Evolutionary conservation across 2,329 filamentous ascomycete species (phyloP).

Genomic region (Verticillium dahliae): DNA sequence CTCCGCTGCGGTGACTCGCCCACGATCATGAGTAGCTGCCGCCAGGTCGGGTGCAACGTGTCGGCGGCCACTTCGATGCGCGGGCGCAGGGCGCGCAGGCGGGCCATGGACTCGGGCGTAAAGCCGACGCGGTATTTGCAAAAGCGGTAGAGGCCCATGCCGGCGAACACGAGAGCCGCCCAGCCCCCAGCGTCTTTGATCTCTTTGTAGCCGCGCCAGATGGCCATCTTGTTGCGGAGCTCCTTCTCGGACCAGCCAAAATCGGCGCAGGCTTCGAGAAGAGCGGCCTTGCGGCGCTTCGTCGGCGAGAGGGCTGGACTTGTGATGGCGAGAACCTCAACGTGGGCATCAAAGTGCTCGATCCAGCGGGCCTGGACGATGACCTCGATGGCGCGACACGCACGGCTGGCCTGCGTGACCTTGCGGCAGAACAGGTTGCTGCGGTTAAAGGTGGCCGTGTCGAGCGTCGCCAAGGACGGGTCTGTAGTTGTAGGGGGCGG

Average conservation of each 20-base stretch:
- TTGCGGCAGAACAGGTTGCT: constrained; percentile 24
- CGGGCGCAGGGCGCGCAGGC: constrained; percentile 33
- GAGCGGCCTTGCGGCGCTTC: constrained; percentile 42
- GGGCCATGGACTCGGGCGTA: constrained; percentile 39
- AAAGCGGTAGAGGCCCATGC: constrained; percentile 52
- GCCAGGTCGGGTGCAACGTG: constrained; percentile 46
- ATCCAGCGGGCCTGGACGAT: constrained; percentile 52
- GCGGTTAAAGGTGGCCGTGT: constrained; percentile 17
- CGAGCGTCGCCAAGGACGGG: neutral
- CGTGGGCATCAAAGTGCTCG: constrained; percentile 45
- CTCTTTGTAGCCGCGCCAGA: constrained; percentile 54
- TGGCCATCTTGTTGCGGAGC: constrained; percentile 38
- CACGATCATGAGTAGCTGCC: constrained; percentile 39
- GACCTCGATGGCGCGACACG: constrained; percentile 50
- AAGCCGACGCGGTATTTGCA: constrained; percentile 54
- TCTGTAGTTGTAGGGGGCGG: neutral
- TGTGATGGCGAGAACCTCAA: constrained; percentile 30
- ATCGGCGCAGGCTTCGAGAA: constrained; percentile 45
- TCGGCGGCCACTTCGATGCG: constrained; percentile 47
- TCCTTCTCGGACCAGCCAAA: constrained; percentile 53
- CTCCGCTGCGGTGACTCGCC: constrained; percentile 30
- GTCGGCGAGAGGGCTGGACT: constrained; percentile 32
- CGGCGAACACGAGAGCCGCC: constrained; percentile 48
- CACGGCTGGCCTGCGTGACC: constrained; percentile 35
- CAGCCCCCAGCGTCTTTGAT: constrained; percentile 51